These are phyloP conservation scores for Przewalskia tangutica DNA, from an alignment of 257 asterid species.

Conservation along the genomic window DNA sequence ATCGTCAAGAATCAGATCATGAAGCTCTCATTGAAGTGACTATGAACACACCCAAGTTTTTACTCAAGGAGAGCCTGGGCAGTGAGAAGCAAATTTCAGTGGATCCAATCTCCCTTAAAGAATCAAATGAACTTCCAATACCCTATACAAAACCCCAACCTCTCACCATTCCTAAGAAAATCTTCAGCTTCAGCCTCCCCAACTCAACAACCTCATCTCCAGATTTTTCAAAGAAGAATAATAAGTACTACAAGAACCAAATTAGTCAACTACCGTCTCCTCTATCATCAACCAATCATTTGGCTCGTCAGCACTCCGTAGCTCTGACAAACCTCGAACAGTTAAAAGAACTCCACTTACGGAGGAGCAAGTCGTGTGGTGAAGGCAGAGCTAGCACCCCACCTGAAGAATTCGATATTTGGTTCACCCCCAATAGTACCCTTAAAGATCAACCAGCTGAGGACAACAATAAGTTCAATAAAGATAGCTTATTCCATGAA, in stretches of 20 bases:
- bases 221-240: constrained; percentile 9
- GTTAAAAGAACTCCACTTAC: constrained; percentile 39
- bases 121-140: neutral
- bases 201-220: constrained; percentile 46
- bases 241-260: constrained; percentile 12
- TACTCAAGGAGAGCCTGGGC: neutral
- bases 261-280: constrained; percentile 9
- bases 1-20: neutral
- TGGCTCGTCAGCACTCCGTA: constrained; percentile 51
- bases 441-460: neutral
- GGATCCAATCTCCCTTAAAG: constrained; percentile 7
- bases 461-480: neutral
- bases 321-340: constrained; percentile 63
- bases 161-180: constrained; percentile 21
- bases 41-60: neutral
- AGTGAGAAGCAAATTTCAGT: constrained; percentile 6
- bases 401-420: constrained; percentile 52
- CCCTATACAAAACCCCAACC: constrained; percentile 4
- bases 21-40: neutral
- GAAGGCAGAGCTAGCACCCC: constrained; percentile 52
- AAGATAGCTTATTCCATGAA: neutral
- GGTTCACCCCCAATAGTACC: constrained; percentile 14
- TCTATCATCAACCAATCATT: constrained; percentile 8
- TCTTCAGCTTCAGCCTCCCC: constrained; percentile 56
- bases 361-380: constrained; percentile 72